Base-by-base conservation (phyloP, 192 early-diverging fungal genomes). In the Chytriomyces sp. region DNA sequence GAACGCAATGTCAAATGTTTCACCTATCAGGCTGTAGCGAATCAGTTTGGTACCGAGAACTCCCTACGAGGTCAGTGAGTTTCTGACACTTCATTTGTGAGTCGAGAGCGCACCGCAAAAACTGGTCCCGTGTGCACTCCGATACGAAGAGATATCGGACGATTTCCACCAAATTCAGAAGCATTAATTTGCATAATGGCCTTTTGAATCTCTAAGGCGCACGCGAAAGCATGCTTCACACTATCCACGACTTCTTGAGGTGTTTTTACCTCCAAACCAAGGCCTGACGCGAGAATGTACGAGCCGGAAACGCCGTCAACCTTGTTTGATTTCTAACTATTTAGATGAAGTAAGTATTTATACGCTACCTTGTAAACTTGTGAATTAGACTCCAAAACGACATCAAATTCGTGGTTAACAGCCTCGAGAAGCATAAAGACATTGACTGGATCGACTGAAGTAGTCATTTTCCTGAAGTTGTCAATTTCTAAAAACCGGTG, bases 21-120 rank as follows among this genome's bases (percentile, higher is more conserved):
- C 75, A 34, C 80, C 77, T 61, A 82, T 80, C 3, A 82, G 38
- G 56, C 75, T 73, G 60, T 82, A 82, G 17, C 75, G 59, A 17
- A 70, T 77, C 80, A 80, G 76, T 49, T 80, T 82, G 58, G 49
- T 59, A 38, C 80, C 80, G 31, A 82, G 65, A 3, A 82, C 56
- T n/a, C 80, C 80, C 30, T 80, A 52, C 6, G 79, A 69, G 32
- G 7, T 19, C 32, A 61, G 32, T 26, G 52, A n/a, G n/a, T n/a
- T 14, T 14, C 10, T 6, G n/a, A 14, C n/a, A 36, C 31, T 2
- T 14, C 49, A 44, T 22, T 41, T 6, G 28, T 37, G 19, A 28
- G n/a, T n/a, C n/a, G n/a, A n/a, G n/a, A 14, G 14, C 69, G 58
- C 31, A 71, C 71, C 17, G 62, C 73, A 32, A 56, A 52, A 14